A percentile compares a stretch with the other conserved stretches of the same genome.
Conservation (phyloP, 768 basidiomycete genomes). For the Psilocybe cyanescens region DNA sequence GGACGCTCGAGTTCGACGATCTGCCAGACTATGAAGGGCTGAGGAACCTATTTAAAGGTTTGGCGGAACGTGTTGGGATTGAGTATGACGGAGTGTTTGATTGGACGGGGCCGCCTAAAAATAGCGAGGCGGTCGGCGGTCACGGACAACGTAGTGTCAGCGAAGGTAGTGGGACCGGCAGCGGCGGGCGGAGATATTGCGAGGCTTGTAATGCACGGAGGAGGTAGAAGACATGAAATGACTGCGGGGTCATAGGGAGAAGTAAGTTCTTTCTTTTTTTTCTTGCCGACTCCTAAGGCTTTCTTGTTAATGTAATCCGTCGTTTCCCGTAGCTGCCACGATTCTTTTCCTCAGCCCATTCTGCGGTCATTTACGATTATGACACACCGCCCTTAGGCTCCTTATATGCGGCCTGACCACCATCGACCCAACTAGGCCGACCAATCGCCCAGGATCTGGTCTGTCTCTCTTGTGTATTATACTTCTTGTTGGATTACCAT, state of each 20-base stretch:
- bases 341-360: not conserved
- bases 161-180: slow-evolving; percentile 26
- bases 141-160: slow-evolving; percentile 28
- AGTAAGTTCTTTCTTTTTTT: not conserved
- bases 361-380: slow-evolving; percentile 10
- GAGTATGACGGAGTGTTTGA: slow-evolving; percentile 56
- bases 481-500: not conserved
- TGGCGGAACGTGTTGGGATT: slow-evolving; percentile 57
- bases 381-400: slow-evolving; percentile 8
- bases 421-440: slow-evolving; percentile 6
- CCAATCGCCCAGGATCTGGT: not conserved
- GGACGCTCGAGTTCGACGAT: slow-evolving; percentile 86
- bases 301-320: not conserved
- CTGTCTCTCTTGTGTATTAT: not conserved
- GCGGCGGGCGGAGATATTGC: slow-evolving; percentile 34
- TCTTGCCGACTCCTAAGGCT: not conserved
- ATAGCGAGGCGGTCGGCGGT: slow-evolving; percentile 18
- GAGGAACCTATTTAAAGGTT: slow-evolving; percentile 67
- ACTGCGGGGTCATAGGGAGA: not conserved
- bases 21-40: slow-evolving; percentile 88
- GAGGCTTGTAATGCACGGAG: slow-evolving; percentile 42
- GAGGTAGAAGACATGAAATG: slow-evolving; percentile 17
- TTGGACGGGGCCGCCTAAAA: slow-evolving; percentile 37
- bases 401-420: slow-evolving; percentile 6
- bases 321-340: not conserved